phyloP scores from a whole-genome alignment of 805 yeast species.

The Hyphopichia homilentoma region DNA sequence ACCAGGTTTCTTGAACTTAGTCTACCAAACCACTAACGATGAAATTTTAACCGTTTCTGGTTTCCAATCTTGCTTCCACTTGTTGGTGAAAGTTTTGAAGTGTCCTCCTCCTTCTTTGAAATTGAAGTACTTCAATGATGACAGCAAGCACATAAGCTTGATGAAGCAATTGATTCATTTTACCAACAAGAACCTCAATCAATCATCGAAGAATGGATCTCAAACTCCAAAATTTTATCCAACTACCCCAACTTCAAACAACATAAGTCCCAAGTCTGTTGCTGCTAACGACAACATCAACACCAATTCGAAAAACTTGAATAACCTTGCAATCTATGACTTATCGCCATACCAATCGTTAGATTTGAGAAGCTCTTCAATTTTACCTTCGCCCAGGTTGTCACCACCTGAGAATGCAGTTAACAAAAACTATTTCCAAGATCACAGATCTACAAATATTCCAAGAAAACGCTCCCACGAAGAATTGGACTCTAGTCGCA shows the following conservation, averaged over 20 bases:
- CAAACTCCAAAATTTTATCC: slow-evolving; percentile 16
- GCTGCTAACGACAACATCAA: neutral
- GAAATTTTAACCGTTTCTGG: slow-evolving; percentile 15
- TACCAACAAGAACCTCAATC: slow-evolving; percentile 15
- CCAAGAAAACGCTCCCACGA: slow-evolving; percentile 13
- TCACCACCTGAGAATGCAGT: slow-evolving; percentile 1
- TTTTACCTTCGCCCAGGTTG: slow-evolving; percentile 1
- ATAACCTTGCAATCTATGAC: too few relatives aligned
- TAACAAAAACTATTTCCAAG: neutral
- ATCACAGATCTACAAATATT: neutral
- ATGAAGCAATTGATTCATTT: slow-evolving; percentile 33
- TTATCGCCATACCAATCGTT: too few relatives aligned
- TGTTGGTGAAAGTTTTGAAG: slow-evolving; percentile 35
- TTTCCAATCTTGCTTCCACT: slow-evolving; percentile 17
- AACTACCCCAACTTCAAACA: slow-evolving; percentile 24
- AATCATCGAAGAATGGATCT: neutral
- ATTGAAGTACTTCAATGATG: slow-evolving; percentile 40
- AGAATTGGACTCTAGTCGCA: slow-evolving; percentile 3
- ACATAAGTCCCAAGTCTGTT: slow-evolving; percentile 15
- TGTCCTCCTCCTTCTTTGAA: slow-evolving; percentile 46
- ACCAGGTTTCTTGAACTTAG: slow-evolving; percentile 14
- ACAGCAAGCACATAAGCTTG: slow-evolving; percentile 29
- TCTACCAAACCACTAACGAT: slow-evolving; percentile 13
- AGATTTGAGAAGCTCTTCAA: too few relatives aligned
- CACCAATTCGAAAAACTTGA: too few relatives aligned